A percentile compares a stretch with the other conserved stretches of the same genome.
phyloP scores from a whole-genome alignment of 1,284 basidiomycete genomes.

The Cryptococcus sp. region DNA sequence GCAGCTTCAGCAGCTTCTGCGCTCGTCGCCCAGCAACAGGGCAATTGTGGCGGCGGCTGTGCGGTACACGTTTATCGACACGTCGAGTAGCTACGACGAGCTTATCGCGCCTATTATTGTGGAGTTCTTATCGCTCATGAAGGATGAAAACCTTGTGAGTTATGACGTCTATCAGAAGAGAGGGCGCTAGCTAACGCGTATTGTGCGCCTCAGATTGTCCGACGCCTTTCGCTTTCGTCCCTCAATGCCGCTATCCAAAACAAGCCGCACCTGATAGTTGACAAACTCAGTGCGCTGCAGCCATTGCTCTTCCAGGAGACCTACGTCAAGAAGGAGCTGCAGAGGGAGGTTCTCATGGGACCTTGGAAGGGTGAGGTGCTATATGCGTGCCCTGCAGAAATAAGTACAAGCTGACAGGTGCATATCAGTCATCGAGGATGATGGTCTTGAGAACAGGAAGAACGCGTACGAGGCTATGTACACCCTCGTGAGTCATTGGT shows the following conservation, averaged over 20 bases:
- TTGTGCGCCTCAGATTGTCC: conserved; percentile 62
- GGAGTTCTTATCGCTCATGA: conserved; percentile 84
- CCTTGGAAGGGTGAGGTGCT: conserved; percentile 74
- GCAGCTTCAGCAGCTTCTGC: conserved; percentile 64
- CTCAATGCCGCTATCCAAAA: conserved; percentile 92
- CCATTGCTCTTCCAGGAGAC: conserved; percentile 86
- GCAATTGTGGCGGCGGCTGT: conserved; percentile 91
- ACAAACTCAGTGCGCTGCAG: conserved; percentile 72
- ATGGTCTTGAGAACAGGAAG: conserved; percentile 59
- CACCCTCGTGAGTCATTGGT: conserved; percentile 64
- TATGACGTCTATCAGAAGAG: neutral
- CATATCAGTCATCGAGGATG: conserved; percentile 42
- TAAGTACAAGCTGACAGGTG: conserved; percentile 1
- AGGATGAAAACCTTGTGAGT: conserved; percentile 76
- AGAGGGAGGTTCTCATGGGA: conserved; percentile 94
- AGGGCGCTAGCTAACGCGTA: neutral
- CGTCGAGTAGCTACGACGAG: conserved; percentile 78
- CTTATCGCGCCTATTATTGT: conserved; percentile 77
- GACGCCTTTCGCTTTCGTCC: conserved; percentile 77
- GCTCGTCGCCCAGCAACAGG: conserved; percentile 59
- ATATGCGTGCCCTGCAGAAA: neutral
- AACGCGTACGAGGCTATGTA: conserved; percentile 95
- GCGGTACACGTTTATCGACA: conserved; percentile 91
- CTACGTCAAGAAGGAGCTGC: conserved; percentile 70
- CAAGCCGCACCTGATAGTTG: conserved; percentile 84